Evolutionary conservation across 805 yeast species (phyloP).

Genomic region (Yarrowia porcina): DNA sequence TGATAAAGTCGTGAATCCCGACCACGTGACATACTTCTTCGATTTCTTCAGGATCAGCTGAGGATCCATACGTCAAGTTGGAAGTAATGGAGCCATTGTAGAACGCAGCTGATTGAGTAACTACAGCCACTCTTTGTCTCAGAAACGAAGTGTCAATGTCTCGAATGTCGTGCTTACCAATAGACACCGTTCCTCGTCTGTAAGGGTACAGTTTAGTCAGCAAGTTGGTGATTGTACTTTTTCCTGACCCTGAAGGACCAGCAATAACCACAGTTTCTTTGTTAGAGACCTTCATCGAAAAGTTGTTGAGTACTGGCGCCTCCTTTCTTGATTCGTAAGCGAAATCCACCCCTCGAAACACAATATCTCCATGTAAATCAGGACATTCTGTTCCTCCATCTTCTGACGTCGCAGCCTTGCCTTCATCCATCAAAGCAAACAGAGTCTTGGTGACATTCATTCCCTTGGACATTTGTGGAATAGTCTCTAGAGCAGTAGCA

Average conservation of each 20-base stretch:
- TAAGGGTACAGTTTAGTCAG: slow-evolving; percentile 53
- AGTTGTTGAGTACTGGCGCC: slow-evolving; percentile 41
- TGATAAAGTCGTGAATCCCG: slow-evolving; percentile 54
- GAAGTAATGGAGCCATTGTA: slow-evolving; percentile 72
- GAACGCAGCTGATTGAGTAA: slow-evolving; percentile 68
- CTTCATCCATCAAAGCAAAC: slow-evolving; percentile 2
- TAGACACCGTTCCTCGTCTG: slow-evolving; percentile 41
- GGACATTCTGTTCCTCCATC: background rate
- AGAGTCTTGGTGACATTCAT: slow-evolving; percentile 38
- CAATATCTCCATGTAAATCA: slow-evolving; percentile 33
- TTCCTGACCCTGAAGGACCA: slow-evolving; percentile 91
- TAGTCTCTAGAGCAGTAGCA: slow-evolving; percentile 52
- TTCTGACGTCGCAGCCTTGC: background rate
- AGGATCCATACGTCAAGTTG: slow-evolving; percentile 61
- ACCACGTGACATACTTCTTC: slow-evolving; percentile 32
- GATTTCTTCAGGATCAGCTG: background rate
- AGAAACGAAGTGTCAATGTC: slow-evolving; percentile 47
- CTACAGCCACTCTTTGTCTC: slow-evolving; percentile 58
- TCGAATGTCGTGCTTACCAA: slow-evolving; percentile 50
- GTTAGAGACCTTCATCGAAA: slow-evolving; percentile 45
- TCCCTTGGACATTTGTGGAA: slow-evolving; percentile 82
- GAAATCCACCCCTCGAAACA: slow-evolving; percentile 49
- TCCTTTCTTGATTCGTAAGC: slow-evolving; percentile 24
- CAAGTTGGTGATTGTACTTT: slow-evolving; percentile 67
- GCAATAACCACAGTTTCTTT: slow-evolving; percentile 62